Conservation (phyloP, 164 flowering plant genomes). For the Santalum album region DNA sequence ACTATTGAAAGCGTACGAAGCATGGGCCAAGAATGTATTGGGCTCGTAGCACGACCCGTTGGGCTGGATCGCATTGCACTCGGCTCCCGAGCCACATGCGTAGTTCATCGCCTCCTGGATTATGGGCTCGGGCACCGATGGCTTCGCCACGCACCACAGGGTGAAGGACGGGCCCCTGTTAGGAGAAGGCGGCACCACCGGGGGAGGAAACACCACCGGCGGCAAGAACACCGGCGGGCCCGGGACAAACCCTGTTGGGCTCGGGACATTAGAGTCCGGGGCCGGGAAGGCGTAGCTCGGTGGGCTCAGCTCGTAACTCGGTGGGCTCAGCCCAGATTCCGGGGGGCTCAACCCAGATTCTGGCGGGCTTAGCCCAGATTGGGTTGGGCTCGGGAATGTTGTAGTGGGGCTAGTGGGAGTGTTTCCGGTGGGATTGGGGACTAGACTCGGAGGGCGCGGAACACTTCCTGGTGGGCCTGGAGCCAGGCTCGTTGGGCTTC, state of each 20-base stretch:
- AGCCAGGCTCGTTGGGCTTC: constrained; percentile 18
- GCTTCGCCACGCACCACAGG: constrained; percentile 93
- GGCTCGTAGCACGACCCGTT: constrained; percentile 67
- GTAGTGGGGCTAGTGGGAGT: constrained; percentile 14
- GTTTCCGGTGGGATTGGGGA: constrained; percentile 19
- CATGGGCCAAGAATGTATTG: constrained; percentile 56
- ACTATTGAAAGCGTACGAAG: constrained; percentile 91
- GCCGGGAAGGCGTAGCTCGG: neutral
- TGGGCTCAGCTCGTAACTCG: constrained; percentile 1
- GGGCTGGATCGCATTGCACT: constrained; percentile 62
- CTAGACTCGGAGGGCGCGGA: too few relatives aligned
- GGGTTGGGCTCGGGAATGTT: constrained; percentile 25
- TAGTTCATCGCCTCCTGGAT: constrained; percentile 88
- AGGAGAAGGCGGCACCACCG: constrained; percentile 51
- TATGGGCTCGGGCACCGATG: constrained; percentile 87
- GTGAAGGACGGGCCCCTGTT: constrained; percentile 13
- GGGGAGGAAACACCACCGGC: constrained; percentile 69
- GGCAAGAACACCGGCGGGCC: constrained; percentile 52
- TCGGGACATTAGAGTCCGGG: neutral
- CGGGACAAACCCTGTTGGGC: constrained; percentile 14
- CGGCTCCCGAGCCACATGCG: constrained; percentile 90
- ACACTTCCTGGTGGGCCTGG: too few relatives aligned
- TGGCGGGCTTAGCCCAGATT: constrained; percentile 14
- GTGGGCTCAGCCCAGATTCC: constrained; percentile 16
- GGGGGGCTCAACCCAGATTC: constrained; percentile 25